Conservation (phyloP, 2,329 filamentous ascomycete species). For the Epichloe elymi region DNA sequence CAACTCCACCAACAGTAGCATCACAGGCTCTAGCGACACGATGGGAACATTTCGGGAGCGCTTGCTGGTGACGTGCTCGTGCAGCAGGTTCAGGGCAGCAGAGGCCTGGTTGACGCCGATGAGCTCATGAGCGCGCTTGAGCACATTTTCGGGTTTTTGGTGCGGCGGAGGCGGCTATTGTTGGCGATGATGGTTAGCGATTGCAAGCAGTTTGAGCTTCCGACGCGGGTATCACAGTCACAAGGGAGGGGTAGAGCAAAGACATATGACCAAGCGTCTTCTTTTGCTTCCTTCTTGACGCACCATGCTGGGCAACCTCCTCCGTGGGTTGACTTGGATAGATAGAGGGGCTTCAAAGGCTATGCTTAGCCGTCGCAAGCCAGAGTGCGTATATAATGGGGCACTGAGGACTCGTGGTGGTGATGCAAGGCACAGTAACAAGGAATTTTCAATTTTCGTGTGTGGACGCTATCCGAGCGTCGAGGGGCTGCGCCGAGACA, state of each 20-base stretch:
- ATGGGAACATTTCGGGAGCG: slow-evolving; percentile 95
- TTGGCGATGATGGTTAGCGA: slow-evolving; percentile 1
- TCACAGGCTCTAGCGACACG: slow-evolving; percentile 90
- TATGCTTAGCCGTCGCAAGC: slow-evolving; percentile 26
- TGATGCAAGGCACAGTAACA: slow-evolving; percentile 22
- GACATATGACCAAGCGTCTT: slow-evolving; percentile 9
- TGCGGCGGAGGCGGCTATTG: slow-evolving; percentile 82
- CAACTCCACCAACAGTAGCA: slow-evolving; percentile 93
- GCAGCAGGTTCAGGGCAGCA: slow-evolving; percentile 84
- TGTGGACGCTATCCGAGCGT: slow-evolving; percentile 30
- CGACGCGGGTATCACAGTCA: slow-evolving; percentile 11
- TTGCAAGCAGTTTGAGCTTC: neutral
- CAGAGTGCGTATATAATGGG: slow-evolving; percentile 21
- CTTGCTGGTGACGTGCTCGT: slow-evolving; percentile 99
- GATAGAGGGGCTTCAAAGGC: slow-evolving; percentile 23
- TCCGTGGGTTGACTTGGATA: slow-evolving; percentile 27
- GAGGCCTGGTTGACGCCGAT: slow-evolving; percentile 91
- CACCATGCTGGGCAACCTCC: slow-evolving; percentile 40
- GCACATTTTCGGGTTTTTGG: slow-evolving; percentile 97
- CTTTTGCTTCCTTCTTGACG: slow-evolving; percentile 12
- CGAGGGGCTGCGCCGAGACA: slow-evolving; percentile 24
- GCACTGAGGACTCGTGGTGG: slow-evolving; percentile 25
- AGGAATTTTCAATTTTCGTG: slow-evolving; percentile 33
- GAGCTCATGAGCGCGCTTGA: slow-evolving; percentile 96
- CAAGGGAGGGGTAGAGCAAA: slow-evolving; percentile 17